phyloP scores from a whole-genome alignment of 352 stramenopile species.

The Pythium monospermum region DNA sequence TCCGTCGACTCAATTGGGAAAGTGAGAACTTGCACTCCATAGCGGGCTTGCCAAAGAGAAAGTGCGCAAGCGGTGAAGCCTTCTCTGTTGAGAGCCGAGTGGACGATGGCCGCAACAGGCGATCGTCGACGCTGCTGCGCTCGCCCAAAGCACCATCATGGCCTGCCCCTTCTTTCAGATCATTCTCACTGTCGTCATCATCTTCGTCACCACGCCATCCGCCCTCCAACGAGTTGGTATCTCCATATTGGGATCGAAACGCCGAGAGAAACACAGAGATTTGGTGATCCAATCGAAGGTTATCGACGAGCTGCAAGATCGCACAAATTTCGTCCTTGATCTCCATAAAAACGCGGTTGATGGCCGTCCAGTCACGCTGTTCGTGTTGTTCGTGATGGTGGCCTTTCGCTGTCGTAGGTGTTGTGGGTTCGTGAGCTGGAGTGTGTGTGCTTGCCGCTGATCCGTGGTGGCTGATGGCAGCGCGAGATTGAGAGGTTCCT shows the following conservation, averaged over 20 bases:
- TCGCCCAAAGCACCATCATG: background rate
- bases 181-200: background rate
- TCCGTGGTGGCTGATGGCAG: no score
- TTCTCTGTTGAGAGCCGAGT: constrained; percentile 14
- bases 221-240: background rate
- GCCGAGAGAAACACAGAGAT: constrained; percentile 49
- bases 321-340: constrained; percentile 73
- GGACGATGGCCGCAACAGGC: background rate
- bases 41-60: constrained; percentile 40
- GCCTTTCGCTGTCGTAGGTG: no score
- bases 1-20: constrained; percentile 28
- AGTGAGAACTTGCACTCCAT: constrained; percentile 66
- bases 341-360: constrained; percentile 71
- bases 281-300: constrained; percentile 58
- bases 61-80: constrained; percentile 43
- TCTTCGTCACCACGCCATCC: background rate
- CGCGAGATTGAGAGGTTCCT: background rate
- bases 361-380: no score
- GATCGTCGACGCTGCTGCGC: background rate
- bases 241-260: constrained; percentile 4
- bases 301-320: constrained; percentile 53
- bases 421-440: no score
- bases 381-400: no score
- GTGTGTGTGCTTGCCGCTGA: no score
- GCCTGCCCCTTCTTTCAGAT: no score